Evolutionary conservation across 257 asterid genomes (phyloP).

Genomic region (Anisodus tanguticus): DNA sequence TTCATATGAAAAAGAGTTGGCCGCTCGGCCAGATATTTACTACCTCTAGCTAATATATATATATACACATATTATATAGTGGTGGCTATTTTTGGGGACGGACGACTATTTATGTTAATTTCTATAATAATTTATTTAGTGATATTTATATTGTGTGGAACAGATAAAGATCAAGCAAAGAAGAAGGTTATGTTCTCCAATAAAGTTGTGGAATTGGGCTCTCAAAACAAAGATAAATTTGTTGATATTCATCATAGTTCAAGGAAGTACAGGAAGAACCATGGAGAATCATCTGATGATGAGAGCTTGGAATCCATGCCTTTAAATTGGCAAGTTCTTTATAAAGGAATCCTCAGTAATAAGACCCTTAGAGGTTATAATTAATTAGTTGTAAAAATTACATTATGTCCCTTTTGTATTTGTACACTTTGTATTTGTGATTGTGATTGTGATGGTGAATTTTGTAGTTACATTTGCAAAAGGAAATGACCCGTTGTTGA

Average conservation of each 20-base stretch:
- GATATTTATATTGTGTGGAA: constrained; percentile 33
- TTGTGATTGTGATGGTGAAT: neutral
- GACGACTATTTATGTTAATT: neutral
- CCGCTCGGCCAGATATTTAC: too few species aligned
- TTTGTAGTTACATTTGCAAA: constrained; percentile 4
- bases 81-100: too few species aligned
- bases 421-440: neutral
- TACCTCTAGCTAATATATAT: too few species aligned
- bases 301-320: constrained; percentile 66
- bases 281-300: constrained; percentile 25
- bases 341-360: constrained; percentile 62
- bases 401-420: neutral
- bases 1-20: too few species aligned
- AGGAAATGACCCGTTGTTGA: neutral
- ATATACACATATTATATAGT: too few species aligned
- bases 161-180: constrained; percentile 34
- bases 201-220: constrained; percentile 29
- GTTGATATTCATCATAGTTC: neutral
- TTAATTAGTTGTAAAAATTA: neutral
- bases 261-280: neutral
- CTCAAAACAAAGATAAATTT: constrained; percentile 4
- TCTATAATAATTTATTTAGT: neutral
- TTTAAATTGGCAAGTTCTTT: constrained; percentile 72
- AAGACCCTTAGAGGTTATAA: constrained; percentile 48
- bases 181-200: constrained; percentile 64